Evolutionary conservation across 768 basidiomycete species (phyloP).

Genomic region (Boletellus ananas): DNA sequence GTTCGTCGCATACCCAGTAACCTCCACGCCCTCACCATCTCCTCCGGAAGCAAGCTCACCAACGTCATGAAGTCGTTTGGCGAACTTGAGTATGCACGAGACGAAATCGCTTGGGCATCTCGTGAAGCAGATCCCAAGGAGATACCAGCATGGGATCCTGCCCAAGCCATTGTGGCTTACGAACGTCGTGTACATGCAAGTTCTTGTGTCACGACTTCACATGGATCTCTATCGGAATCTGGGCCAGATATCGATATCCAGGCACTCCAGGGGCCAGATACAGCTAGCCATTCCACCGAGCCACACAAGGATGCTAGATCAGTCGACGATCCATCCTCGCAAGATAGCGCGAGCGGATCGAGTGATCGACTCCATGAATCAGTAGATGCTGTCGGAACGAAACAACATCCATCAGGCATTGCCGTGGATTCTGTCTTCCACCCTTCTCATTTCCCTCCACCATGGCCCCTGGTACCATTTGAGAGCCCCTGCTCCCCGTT

Average conservation of each 20-base stretch:
- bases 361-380: neutral
- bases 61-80: conserved; percentile 14
- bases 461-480: conserved; percentile 42
- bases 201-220: neutral
- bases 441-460: conserved; percentile 33
- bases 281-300: neutral
- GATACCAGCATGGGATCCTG: conserved; percentile 15
- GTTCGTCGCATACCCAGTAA: conserved; percentile 4
- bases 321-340: neutral
- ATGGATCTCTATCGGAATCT: neutral
- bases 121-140: conserved; percentile 19
- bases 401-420: neutral
- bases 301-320: neutral
- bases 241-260: neutral
- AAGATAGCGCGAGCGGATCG: neutral
- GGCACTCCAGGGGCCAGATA: neutral
- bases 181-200: conserved; percentile 7
- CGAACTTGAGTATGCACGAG: conserved; percentile 16
- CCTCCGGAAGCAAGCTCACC: conserved; percentile 22
- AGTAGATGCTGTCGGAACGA: neutral
- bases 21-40: neutral
- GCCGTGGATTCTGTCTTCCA: conserved; percentile 25
- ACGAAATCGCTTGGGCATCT: conserved; percentile 20
- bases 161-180: conserved; percentile 6
- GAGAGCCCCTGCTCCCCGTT: conserved; percentile 20